Evolutionary conservation across 257 asterid species (phyloP).

Genomic region (Ehretia macrophylla): DNA sequence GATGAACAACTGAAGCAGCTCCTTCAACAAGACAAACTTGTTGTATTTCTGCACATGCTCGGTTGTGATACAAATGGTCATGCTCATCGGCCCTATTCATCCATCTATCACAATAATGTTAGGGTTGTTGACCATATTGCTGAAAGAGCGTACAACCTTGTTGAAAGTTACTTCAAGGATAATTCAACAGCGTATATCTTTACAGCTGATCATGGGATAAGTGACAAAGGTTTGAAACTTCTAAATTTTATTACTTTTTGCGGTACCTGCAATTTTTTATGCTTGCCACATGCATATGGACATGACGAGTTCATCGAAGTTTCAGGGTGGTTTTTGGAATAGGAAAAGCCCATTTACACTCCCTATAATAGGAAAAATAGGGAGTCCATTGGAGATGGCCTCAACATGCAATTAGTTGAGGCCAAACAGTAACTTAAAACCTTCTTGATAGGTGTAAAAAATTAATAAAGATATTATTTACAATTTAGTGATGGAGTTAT

Average conservation of each 20-base stretch:
- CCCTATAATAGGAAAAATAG: too few species aligned
- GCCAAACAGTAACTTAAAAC: too few species aligned
- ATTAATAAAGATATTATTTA: too few species aligned
- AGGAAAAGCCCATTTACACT: too few species aligned
- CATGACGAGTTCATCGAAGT: too few species aligned
- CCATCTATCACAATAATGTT: slow-evolving; percentile 93
- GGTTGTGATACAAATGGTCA: slow-evolving; percentile 99
- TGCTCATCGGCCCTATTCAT: slow-evolving; percentile 94
- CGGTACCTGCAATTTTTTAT: slow-evolving; percentile 8
- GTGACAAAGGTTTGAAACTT: slow-evolving; percentile 75
- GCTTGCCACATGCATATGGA: neutral
- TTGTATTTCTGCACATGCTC: slow-evolving; percentile 78
- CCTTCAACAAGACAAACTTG: slow-evolving; percentile 85
- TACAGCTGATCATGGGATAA: slow-evolving; percentile 99
- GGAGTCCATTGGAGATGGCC: too few species aligned
- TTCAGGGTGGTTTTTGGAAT: too few species aligned
- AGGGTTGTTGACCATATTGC: slow-evolving; percentile 96
- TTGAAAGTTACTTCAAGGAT: slow-evolving; percentile 84
- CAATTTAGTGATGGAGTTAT: too few species aligned
- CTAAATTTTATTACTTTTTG: neutral
- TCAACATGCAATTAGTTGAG: too few species aligned
- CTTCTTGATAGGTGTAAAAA: too few species aligned
- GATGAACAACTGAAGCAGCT: slow-evolving; percentile 69
- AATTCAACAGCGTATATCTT: slow-evolving; percentile 78
- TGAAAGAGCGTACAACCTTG: slow-evolving; percentile 86